A percentile compares a stretch with the other conserved stretches of the same genome.
phyloP scores from a whole-genome alignment of 805 yeast species.

The Yarrowia hollandica region DNA sequence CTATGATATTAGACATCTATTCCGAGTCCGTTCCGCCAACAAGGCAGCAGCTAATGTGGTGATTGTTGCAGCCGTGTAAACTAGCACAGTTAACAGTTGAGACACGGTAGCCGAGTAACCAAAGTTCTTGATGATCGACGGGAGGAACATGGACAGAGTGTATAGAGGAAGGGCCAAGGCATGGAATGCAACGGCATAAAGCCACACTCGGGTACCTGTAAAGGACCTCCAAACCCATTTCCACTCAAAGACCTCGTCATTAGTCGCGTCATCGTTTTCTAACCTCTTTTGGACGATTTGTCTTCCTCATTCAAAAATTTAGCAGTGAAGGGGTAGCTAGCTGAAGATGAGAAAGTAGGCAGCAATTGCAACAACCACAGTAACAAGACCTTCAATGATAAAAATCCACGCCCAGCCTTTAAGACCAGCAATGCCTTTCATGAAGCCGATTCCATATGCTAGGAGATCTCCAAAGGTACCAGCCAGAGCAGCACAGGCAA shows the following conservation, averaged over 20 bases:
- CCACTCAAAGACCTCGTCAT: slow-evolving; percentile 3
- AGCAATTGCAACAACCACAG: slow-evolving; percentile 42
- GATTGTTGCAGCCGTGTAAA: slow-evolving; percentile 46
- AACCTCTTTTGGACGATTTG: background rate
- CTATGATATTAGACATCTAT: slow-evolving; percentile 38
- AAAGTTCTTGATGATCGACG: slow-evolving; percentile 48
- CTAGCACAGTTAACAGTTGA: slow-evolving; percentile 50
- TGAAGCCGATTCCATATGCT: slow-evolving; percentile 48
- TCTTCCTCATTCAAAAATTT: slow-evolving; percentile 43
- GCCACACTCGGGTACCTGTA: background rate
- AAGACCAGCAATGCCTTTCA: slow-evolving; percentile 45
- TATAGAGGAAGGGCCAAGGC: slow-evolving; percentile 7
- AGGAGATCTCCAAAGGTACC: slow-evolving; percentile 46
- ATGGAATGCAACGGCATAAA: slow-evolving; percentile 3
- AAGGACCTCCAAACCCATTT: slow-evolving; percentile 9
- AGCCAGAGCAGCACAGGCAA: slow-evolving; percentile 43
- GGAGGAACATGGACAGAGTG: slow-evolving; percentile 46
- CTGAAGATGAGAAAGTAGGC: slow-evolving; percentile 45
- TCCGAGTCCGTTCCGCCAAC: slow-evolving; percentile 34
- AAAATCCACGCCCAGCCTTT: slow-evolving; percentile 47
- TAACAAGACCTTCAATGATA: slow-evolving; percentile 47
- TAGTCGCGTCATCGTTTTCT: slow-evolving; percentile 44
- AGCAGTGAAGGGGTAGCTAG: slow-evolving; percentile 43
- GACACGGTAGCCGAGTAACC: slow-evolving; percentile 48
- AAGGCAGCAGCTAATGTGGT: background rate